Evolutionary conservation across 2,329 filamentous ascomycete species (phyloP), one percentile per base, ranked within the genome.

Genomic region (Aspergillus japonicus): DNA sequence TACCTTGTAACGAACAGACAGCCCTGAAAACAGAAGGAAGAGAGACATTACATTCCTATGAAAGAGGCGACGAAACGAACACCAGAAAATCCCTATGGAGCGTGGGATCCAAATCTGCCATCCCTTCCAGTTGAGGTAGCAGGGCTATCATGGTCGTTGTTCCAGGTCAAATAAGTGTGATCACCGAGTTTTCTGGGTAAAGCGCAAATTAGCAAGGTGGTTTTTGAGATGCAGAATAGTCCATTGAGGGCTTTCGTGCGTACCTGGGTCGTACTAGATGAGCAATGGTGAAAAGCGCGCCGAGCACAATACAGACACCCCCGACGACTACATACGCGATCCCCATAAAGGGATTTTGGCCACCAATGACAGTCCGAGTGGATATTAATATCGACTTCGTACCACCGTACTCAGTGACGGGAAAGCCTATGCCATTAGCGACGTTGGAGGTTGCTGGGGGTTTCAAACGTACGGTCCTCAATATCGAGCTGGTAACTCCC

Each of bases 121-220:
- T 89, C 85, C 61, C 87, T 86, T 49, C 78, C 80, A 2, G 80
- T 80, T 24, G 80, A 73, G 19, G 82, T 84, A 60, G 83, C 84
- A 50, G 84, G 82, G 61, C 79, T 82, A 7, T 84, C 81, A 61
- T 85, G 80, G 50, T 90, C 87, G 63, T 87, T 89, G 75, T 98
- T 97, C 95, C 95, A 99, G 24, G 91, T 95, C 52, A 99, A 84
- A 75, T 99, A 98, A 8, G 92, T 97, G 77, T 98, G 95, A 75
- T 99, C 95, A 62, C 95, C 95, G 47, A 99, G 85, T 89, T 98
- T 99, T 71, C 95, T 94, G 49, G 16, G 33, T 11, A 14, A 16
- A 49, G 7, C 16, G 39, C 16, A n/a, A 8, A 19, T 44, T 44
- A 44, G 16, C 6, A 19, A 5, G 4, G 39, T 35, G 11, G 12